Evolutionary conservation across 176 grass and related monocot species (phyloP).

Genomic region (Olyra latifolia): DNA sequence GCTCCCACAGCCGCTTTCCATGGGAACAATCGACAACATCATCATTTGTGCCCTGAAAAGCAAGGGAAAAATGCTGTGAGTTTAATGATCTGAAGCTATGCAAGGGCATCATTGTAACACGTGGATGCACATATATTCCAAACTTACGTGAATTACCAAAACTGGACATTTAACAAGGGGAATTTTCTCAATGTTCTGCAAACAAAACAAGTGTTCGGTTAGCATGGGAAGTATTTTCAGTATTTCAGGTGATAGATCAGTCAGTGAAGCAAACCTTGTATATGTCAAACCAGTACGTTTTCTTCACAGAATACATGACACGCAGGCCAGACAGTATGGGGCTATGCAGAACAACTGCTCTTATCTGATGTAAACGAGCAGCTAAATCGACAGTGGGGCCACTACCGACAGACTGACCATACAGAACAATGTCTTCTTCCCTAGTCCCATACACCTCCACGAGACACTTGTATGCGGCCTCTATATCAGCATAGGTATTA

Average conservation of each 20-base stretch:
- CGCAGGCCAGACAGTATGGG: conserved; percentile 86
- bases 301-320: conserved; percentile 91
- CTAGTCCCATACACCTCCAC: conserved; percentile 65
- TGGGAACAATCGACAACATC: conserved; percentile 70
- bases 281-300: conserved; percentile 95
- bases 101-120: not conserved
- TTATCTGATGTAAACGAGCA: conserved; percentile 44
- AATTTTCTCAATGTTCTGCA: conserved; percentile 95
- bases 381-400: conserved; percentile 88
- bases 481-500: conserved; percentile 89
- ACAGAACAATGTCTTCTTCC: conserved; percentile 83
- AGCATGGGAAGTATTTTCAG: conserved; percentile 1
- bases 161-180: conserved; percentile 71
- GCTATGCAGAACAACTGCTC: conserved; percentile 86
- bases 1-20: conserved; percentile 82
- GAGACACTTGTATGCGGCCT: conserved; percentile 82
- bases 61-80: not conserved
- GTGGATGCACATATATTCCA: not conserved
- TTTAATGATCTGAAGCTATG: conserved; percentile 19
- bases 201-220: conserved; percentile 31
- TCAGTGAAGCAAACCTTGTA: conserved; percentile 68
- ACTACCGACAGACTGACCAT: conserved; percentile 91
- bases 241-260: conserved; percentile 11
- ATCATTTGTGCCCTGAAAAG: conserved; percentile 80
- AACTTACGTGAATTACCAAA: conserved; percentile 91